Conservation (phyloP, 257 asterid genomes). For the Capsicum pubescens region DNA sequence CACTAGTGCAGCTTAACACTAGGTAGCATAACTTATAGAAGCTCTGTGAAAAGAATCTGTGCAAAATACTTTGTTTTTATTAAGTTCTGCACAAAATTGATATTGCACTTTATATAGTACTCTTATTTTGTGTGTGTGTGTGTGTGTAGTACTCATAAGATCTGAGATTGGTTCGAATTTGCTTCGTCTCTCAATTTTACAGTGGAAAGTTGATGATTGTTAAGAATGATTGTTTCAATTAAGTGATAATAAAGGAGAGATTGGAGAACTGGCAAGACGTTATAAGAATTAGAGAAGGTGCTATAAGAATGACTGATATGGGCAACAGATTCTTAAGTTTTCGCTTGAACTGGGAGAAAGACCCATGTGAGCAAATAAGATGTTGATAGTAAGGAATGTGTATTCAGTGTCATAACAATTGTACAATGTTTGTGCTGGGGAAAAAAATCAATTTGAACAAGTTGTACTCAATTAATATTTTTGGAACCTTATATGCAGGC, state of each 20-base stretch:
- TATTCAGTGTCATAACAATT: neutral
- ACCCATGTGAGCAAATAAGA: neutral
- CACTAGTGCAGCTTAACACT: too few species aligned
- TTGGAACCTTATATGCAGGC: slow-evolving; percentile 46
- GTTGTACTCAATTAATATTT: slow-evolving; percentile 9
- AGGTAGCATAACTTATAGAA: too few species aligned
- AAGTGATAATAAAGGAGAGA: neutral
- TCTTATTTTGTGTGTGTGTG: too few species aligned
- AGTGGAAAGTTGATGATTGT: neutral
- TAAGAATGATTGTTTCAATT: neutral
- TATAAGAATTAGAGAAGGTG: neutral
- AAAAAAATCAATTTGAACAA: neutral
- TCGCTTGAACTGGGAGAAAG: neutral
- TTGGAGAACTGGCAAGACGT: neutral
- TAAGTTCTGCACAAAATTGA: too few species aligned
- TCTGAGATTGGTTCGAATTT: neutral
- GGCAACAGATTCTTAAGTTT: neutral
- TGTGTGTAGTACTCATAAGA: neutral
- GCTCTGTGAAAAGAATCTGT: too few species aligned
- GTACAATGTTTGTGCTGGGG: neutral
- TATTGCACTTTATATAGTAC: neutral
- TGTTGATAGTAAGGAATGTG: neutral
- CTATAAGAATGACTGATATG: neutral
- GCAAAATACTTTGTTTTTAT: too few species aligned
- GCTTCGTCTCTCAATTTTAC: neutral